Evolutionary conservation across 495 filamentous ascomycete species (phyloP).

Genomic region (Echria macrotheca): DNA sequence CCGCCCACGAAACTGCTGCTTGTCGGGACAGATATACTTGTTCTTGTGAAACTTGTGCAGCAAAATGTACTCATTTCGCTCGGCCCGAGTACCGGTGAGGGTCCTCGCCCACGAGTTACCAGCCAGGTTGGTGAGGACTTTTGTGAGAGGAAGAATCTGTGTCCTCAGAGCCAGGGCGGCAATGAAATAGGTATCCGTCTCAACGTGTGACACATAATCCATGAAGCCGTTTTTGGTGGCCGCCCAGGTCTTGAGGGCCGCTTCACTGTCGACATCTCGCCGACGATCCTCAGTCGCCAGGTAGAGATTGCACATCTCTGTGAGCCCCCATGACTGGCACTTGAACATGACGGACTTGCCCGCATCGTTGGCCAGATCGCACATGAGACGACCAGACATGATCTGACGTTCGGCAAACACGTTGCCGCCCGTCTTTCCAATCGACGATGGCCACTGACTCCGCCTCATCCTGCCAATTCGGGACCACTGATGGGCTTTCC

Average conservation of each 20-base stretch:
- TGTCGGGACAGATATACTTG: conserved; percentile 97
- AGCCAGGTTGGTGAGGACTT: conserved; percentile 91
- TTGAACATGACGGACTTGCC: conserved; percentile 96
- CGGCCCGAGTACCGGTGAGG: conserved; percentile 87
- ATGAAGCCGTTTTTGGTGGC: conserved; percentile 76
- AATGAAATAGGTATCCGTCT: conserved; percentile 93
- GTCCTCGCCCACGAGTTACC: conserved; percentile 98
- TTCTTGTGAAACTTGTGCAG: conserved; percentile 93
- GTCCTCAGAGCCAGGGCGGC: conserved; percentile 79
- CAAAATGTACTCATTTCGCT: conserved; percentile 98
- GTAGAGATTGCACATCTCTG: conserved; percentile 92
- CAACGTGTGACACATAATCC: conserved; percentile 88
- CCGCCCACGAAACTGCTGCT: conserved; percentile 65
- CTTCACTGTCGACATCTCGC: conserved; percentile 81
- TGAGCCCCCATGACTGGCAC: conserved; percentile 95
- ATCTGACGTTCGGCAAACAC: conserved; percentile 90
- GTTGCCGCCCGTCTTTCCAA: conserved; percentile 76
- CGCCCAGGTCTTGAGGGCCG: conserved; percentile 83
- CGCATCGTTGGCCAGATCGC: conserved; percentile 92
- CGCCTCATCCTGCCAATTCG: conserved; percentile 81
- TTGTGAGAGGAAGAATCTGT: conserved; percentile 89
- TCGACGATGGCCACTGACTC: conserved; percentile 78
- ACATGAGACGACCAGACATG: conserved; percentile 82
- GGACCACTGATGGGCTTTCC: conserved; percentile 89
- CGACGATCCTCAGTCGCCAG: conserved; percentile 62